Evolutionary conservation across 176 grass and related monocot species (phyloP).

Genomic region (bread wheat (Triticum aestivum)): DNA sequence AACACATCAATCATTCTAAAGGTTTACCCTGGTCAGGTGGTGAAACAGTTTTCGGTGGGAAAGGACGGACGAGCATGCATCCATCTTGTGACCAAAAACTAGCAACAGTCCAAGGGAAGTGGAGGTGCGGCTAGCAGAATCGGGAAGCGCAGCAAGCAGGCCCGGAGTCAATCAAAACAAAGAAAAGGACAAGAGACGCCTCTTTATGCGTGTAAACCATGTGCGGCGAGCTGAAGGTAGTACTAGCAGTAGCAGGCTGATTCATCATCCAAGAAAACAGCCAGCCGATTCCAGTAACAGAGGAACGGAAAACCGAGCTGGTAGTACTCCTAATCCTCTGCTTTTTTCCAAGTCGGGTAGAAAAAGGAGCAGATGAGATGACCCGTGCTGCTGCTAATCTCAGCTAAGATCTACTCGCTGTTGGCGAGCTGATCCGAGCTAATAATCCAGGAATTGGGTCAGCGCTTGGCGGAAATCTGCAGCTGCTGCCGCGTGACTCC

Average conservation of each 20-base stretch:
- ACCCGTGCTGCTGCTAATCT: constrained; percentile 17
- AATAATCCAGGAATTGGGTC: neutral
- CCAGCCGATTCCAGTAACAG: neutral
- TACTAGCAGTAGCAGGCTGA: neutral
- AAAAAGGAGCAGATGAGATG: neutral
- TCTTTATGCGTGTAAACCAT: constrained; percentile 28
- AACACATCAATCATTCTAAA: neutral
- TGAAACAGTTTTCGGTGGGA: neutral
- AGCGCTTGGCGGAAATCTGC: neutral
- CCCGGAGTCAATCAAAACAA: constrained; percentile 4
- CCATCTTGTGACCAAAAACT: neutral
- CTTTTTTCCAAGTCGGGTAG: neutral
- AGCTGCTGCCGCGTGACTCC: neutral
- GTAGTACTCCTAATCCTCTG: neutral
- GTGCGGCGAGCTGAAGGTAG: neutral
- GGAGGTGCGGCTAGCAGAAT: neutral
- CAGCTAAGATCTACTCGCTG: neutral
- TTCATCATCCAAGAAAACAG: constrained; percentile 8
- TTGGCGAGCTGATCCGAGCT: neutral
- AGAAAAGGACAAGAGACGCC: neutral
- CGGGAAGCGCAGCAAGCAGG: neutral
- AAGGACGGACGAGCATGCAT: neutral
- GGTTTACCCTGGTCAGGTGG: neutral
- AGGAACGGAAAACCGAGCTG: neutral
- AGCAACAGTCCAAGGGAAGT: neutral